Evolutionary conservation across 371 early-diverging fungal genomes (phyloP).

Genomic region (Apophysomyces trapeziformis): DNA sequence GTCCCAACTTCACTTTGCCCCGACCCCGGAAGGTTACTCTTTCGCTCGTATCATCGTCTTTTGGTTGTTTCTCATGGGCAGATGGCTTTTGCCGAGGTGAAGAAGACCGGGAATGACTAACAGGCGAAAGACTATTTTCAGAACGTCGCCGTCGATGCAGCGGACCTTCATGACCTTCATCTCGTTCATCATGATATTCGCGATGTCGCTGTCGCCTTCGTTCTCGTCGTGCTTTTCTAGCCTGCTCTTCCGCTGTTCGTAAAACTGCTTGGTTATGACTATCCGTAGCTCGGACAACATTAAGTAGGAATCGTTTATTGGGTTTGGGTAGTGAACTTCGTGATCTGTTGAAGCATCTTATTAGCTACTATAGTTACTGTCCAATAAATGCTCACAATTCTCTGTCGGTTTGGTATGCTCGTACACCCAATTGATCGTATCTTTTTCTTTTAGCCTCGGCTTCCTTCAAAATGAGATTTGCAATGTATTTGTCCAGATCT

Average conservation of each 20-base stretch:
- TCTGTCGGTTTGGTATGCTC: slow-evolving; percentile 53
- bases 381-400: slow-evolving; percentile 19
- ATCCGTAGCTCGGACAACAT: slow-evolving; percentile 72
- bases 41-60: neutral
- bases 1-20: slow-evolving; percentile 33
- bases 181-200: slow-evolving; percentile 9
- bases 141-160: slow-evolving; percentile 7
- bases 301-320: slow-evolving; percentile 73
- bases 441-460: slow-evolving; percentile 53
- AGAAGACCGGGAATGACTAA: neutral
- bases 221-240: slow-evolving; percentile 31
- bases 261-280: slow-evolving; percentile 73
- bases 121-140: slow-evolving; percentile 2
- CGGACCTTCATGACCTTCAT: slow-evolving; percentile 9
- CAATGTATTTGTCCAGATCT: slow-evolving; percentile 74
- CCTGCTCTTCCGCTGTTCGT: slow-evolving; percentile 51
- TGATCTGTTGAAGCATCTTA: slow-evolving; percentile 15
- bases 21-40: slow-evolving; percentile 36
- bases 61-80: neutral
- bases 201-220: slow-evolving; percentile 3
- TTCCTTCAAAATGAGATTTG: slow-evolving; percentile 68
- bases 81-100: neutral
- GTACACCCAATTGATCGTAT: slow-evolving; percentile 51
- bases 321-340: slow-evolving; percentile 4
- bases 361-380: neutral